Conservation (phyloP, 2,329 filamentous ascomycete genomes). For the Scleromitrula shiraiana region DNA sequence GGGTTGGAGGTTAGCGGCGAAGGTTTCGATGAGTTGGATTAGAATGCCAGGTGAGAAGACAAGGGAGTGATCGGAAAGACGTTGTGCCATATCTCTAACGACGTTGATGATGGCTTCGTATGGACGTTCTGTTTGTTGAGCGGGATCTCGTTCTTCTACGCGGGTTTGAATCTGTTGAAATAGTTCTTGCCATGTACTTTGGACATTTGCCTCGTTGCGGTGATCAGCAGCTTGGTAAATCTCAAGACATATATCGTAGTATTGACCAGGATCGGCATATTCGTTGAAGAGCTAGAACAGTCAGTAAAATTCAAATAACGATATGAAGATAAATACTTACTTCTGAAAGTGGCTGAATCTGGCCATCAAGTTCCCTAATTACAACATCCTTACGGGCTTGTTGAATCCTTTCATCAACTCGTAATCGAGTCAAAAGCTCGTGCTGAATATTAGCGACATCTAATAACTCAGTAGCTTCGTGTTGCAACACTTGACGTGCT, state of each 20-base stretch:
- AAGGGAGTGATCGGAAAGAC: slow-evolving; percentile 56
- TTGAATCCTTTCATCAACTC: slow-evolving; percentile 61
- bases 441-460: slow-evolving; percentile 95
- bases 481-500: slow-evolving; percentile 74
- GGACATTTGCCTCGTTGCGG: slow-evolving; percentile 77
- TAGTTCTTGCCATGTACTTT: slow-evolving; percentile 74
- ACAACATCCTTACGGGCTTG: slow-evolving; percentile 57
- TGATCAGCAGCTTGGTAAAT: slow-evolving; percentile 92
- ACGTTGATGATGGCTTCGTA: slow-evolving; percentile 63
- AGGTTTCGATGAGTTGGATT: slow-evolving; percentile 54
- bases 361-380: slow-evolving; percentile 62
- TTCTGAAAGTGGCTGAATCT: slow-evolving; percentile 65
- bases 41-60: slow-evolving; percentile 57
- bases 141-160: slow-evolving; percentile 32
- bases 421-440: slow-evolving; percentile 73
- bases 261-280: slow-evolving; percentile 83
- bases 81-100: slow-evolving; percentile 57
- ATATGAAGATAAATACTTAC: slow-evolving; percentile 42
- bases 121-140: slow-evolving; percentile 40
- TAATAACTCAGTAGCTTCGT: slow-evolving; percentile 76
- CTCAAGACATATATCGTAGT: slow-evolving; percentile 86
- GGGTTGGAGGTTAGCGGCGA: slow-evolving; percentile 50
- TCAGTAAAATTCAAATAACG: slow-evolving; percentile 15
- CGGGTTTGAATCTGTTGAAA: slow-evolving; percentile 60
- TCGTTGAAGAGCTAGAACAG: slow-evolving; percentile 71